A percentile compares a stretch with the other conserved stretches of the same genome.
Conservation (phyloP, 106 monocot species). For the Acorus calamus region DNA sequence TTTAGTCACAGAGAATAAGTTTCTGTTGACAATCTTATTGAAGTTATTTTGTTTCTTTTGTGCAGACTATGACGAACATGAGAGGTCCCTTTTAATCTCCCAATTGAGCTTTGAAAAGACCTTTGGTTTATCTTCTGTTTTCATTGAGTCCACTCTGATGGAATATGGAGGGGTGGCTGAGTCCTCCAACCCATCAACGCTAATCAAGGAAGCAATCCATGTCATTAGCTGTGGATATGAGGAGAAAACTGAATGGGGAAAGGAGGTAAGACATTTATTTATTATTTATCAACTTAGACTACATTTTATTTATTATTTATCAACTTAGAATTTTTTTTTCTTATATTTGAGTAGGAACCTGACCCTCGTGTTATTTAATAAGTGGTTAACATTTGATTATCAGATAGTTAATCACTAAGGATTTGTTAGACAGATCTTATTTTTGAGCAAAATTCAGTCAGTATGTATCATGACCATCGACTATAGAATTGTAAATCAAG, state of each 20-base stretch:
- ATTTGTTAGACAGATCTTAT: too few species aligned
- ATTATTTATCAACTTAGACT: too few species aligned
- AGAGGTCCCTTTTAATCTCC: slow-evolving; percentile 77
- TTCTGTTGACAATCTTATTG: neutral
- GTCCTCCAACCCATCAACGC: slow-evolving; percentile 52
- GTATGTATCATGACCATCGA: too few species aligned
- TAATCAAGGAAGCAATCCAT: slow-evolving; percentile 93
- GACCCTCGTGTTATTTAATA: too few species aligned
- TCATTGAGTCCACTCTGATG: slow-evolving; percentile 96
- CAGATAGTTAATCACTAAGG: too few species aligned
- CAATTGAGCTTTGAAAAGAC: slow-evolving; percentile 94
- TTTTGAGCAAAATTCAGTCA: too few species aligned
- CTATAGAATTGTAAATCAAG: too few species aligned
- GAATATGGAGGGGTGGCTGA: slow-evolving; percentile 75
- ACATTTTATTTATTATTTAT: too few species aligned
- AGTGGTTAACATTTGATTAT: too few species aligned
- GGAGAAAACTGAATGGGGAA: slow-evolving; percentile 97
- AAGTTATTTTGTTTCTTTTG: neutral
- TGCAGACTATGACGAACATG: slow-evolving; percentile 87
- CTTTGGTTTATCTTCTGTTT: slow-evolving; percentile 75
- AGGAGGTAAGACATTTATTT: slow-evolving; percentile 41
- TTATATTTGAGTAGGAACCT: neutral
- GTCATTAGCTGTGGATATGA: slow-evolving; percentile 96
- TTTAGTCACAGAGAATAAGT: neutral
- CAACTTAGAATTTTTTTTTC: neutral